Base-by-base conservation (phyloP, 176 grass and related monocot genomes). In the Alopecurus myosuroides region DNA sequence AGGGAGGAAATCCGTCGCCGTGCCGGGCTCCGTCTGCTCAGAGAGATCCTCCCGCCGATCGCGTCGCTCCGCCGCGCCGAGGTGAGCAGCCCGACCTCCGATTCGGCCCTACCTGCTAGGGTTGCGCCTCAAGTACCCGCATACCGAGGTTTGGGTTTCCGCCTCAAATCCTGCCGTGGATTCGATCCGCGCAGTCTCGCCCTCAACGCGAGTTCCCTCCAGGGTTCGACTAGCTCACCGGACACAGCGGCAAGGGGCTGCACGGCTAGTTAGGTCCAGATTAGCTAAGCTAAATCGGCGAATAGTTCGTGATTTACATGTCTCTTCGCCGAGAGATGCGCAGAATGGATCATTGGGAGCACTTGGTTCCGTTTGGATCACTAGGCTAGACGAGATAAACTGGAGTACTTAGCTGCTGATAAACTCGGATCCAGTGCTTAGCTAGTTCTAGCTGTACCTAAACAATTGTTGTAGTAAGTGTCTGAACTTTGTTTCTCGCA, bases 51-150 rank as follows among this genome's bases (percentile, higher is more conserved):
- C 17, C 22, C 80, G 49, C 34, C 49, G n/a, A 69, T 55, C 2
- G 36, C 22, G 18, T 33, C 78, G 52, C 22, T 6, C 26, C 50
- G 40, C 19, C 28, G 5, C 39, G 18, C 33, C 51, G 39, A 84
- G 89, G 89, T 91, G 60, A 81, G 89, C 81, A 34, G 2, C 70
- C 26, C 56, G 41, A 51, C 40, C 71, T 29, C 71, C 23, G 70
- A 29, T 73, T 46, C 40, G 70, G 41, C 25, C 41, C 41, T 17
- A 12, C 20, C 71, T 74, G 44, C 28, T 74, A 74, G 71, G 71
- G 26, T 74, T 50, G 44, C 42, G 45, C 28, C 44, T 15, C 44
- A 30, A 5, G 41, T 73, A 29, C 15, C 19, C 23, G 41, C 69
- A 73, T 14, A 48, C 41, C 41, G 41, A 26, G 25, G 28, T 74